These are phyloP conservation scores for Umbellularia californica DNA, from an alignment of 164 flowering plant genomes.

Conservation along the genomic window DNA sequence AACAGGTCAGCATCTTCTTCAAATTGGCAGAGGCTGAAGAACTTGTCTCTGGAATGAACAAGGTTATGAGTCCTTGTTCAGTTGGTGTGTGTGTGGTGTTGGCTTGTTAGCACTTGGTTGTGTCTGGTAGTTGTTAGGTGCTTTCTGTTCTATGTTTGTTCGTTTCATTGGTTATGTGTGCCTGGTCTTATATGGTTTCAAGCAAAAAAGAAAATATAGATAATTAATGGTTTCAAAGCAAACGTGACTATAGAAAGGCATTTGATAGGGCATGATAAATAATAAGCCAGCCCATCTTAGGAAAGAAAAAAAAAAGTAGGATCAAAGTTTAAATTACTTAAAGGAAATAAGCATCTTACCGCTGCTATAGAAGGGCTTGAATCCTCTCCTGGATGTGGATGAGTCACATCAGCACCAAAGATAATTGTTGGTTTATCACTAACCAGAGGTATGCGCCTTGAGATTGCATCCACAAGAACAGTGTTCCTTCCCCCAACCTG, in stretches of 20 bases:
- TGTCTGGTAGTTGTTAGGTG: too few species aligned
- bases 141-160: too few species aligned
- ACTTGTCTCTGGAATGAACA: too few species aligned
- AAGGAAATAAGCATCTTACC: constrained; percentile 31
- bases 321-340: background rate
- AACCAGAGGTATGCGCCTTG: constrained; percentile 80
- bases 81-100: too few species aligned
- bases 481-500: constrained; percentile 90
- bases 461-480: constrained; percentile 85
- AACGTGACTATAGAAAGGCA: too few species aligned
- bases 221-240: too few species aligned
- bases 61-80: too few species aligned
- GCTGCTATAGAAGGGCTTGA: constrained; percentile 97
- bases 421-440: constrained; percentile 88
- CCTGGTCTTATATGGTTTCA: background rate
- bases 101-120: too few species aligned
- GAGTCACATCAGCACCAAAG: constrained; percentile 99
- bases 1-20: background rate
- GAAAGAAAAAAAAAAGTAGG: background rate
- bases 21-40: too few species aligned
- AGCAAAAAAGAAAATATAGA: background rate
- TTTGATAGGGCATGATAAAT: background rate
- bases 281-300: background rate
- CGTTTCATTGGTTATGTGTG: too few species aligned
- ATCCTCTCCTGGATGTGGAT: constrained; percentile 98